Conservation (phyloP, 1,284 basidiomycete genomes). For the Boletus smithii region DNA sequence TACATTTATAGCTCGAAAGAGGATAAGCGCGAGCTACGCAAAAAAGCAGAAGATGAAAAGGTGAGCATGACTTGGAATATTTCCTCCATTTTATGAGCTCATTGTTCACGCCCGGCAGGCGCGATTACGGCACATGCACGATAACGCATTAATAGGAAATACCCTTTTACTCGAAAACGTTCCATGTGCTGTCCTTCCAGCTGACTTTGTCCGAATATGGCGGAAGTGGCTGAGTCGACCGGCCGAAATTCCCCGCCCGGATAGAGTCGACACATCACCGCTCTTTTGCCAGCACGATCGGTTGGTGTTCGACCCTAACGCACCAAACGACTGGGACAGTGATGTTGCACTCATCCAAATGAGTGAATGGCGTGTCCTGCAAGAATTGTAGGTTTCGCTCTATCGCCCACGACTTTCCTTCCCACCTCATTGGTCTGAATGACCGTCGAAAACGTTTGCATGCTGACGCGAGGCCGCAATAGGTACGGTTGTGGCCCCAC, state of each 20-base stretch:
- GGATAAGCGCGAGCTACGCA: conserved; percentile 55
- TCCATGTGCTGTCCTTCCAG: conserved; percentile 56
- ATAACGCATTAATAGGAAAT: conserved; percentile 48
- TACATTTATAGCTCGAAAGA: conserved; percentile 53
- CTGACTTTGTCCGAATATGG: conserved; percentile 63
- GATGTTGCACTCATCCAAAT: conserved; percentile 53
- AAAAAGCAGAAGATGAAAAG: conserved; percentile 71
- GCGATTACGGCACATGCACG: conserved; percentile 57
- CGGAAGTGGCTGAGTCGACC: conserved; percentile 65
- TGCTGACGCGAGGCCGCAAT: conserved; percentile 14
- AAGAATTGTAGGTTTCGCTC: conserved; percentile 47
- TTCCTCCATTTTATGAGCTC: conserved; percentile 13
- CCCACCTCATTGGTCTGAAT: conserved; percentile 3
- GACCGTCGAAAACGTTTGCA: conserved; percentile 8
- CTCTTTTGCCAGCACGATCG: conserved; percentile 67
- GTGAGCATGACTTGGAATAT: conserved; percentile 35
- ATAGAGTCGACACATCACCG: conserved; percentile 53
- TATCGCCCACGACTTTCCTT: conserved; percentile 3
- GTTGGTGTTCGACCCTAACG: conserved; percentile 66
- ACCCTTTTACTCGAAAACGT: conserved; percentile 43
- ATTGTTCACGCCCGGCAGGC: conserved; percentile 40
- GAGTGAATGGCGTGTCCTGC: conserved; percentile 61
- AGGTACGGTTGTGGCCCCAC: conserved; percentile 61
- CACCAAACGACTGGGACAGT: conserved; percentile 51
- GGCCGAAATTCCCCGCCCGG: conserved; percentile 52